Evolutionary conservation across 768 basidiomycete species (phyloP).

Genomic region (Grammothele lineata): DNA sequence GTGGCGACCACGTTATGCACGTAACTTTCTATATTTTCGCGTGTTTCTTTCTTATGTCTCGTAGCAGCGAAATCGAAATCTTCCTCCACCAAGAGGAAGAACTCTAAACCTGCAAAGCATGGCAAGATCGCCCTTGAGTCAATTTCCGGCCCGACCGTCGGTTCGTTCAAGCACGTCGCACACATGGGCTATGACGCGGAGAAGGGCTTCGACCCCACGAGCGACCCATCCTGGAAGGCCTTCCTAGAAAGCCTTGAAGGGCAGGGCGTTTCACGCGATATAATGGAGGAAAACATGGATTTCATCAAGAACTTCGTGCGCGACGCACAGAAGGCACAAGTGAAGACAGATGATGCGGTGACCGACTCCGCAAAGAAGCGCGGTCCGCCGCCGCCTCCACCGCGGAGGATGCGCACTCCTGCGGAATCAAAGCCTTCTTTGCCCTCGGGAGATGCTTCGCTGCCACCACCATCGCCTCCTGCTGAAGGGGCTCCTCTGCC

Average conservation of each 20-base stretch:
- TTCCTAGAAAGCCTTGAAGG: constrained; percentile 63
- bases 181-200: constrained; percentile 94
- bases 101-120: constrained; percentile 53
- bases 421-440: constrained; percentile 36
- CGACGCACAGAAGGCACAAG: constrained; percentile 34
- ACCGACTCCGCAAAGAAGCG: constrained; percentile 29
- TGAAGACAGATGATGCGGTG: constrained; percentile 14
- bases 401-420: constrained; percentile 24
- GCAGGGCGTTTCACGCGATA: constrained; percentile 60
- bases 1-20: constrained; percentile 60
- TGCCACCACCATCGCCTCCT: too few species aligned
- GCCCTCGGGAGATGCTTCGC: too few species aligned
- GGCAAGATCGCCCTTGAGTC: constrained; percentile 87
- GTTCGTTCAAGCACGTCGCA: constrained; percentile 84
- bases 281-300: constrained; percentile 76
- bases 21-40: too few species aligned
- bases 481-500: too few species aligned
- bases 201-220: constrained; percentile 78
- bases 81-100: constrained; percentile 43
- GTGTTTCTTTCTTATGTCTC: not conserved
- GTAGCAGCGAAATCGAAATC: constrained; percentile 41
- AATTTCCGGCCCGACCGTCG: constrained; percentile 77
- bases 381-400: constrained; percentile 34
- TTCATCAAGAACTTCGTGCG: constrained; percentile 85
- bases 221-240: constrained; percentile 84